phyloP scores from a whole-genome alignment of 75 land plant species.

The Picea sitchensis region DNA sequence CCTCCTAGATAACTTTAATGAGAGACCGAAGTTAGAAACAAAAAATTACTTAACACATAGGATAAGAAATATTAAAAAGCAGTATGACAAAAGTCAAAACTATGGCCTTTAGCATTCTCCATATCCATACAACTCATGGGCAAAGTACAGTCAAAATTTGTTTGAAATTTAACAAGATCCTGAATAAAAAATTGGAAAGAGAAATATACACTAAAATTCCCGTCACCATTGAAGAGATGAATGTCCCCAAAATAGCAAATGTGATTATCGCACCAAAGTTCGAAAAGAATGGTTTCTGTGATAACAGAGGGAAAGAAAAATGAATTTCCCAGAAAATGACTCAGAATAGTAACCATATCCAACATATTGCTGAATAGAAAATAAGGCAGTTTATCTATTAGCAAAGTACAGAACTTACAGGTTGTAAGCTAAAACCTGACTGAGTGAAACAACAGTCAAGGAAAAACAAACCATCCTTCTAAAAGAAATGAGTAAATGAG shows the following conservation, averaged over 20 bases:
- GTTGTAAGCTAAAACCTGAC: conserved; percentile 91
- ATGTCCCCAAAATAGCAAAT: conserved; percentile 92
- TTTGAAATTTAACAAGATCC: background rate
- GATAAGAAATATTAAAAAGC: background rate
- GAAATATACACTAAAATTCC: conserved; percentile 87
- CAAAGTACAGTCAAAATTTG: background rate
- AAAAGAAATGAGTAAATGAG: conserved; percentile 7
- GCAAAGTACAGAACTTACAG: conserved; percentile 52
- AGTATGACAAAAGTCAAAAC: background rate
- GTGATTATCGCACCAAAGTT: conserved; percentile 96
- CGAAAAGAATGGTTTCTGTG: conserved; percentile 97
- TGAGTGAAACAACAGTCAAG: conserved; percentile 67
- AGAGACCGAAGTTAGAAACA: background rate
- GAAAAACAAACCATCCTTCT: conserved; percentile 15
- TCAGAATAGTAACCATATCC: background rate
- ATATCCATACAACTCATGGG: background rate
- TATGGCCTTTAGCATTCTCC: background rate
- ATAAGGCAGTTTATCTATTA: background rate
- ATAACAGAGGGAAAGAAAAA: conserved; percentile 15
- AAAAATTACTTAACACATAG: background rate
- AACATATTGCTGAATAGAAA: background rate
- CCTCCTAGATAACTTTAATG: conserved; percentile 88
- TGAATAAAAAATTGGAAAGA: background rate
- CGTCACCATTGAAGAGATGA: conserved; percentile 85
- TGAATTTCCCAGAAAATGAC: background rate